Percentiles rank a stretch among this genome's conserved stretches.
Evolutionary conservation across 192 early-diverging fungal genomes (phyloP).

Genomic region (Coemansia sp.): DNA sequence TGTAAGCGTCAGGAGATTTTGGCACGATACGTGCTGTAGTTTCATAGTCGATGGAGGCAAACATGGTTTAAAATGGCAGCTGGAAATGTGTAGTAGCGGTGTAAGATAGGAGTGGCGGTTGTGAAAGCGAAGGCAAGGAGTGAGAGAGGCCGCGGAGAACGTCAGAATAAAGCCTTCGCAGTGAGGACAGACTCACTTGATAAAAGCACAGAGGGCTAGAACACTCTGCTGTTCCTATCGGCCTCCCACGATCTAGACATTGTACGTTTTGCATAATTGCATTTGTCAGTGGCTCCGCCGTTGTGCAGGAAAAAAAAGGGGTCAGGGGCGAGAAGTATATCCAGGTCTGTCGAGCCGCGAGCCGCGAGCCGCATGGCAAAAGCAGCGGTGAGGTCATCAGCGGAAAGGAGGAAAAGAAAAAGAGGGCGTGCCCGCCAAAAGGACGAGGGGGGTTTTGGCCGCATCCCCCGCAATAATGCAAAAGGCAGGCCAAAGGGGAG

Average conservation of each 20-base stretch:
- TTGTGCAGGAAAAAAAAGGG: neutral
- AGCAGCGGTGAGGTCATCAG: neutral
- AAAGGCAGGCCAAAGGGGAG: neutral
- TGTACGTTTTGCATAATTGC: neutral
- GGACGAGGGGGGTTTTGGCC: neutral
- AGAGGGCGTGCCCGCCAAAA: neutral
- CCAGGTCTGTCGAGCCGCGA: neutral
- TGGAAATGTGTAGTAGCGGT: neutral
- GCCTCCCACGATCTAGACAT: neutral
- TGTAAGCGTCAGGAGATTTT: neutral
- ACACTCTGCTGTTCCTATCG: neutral
- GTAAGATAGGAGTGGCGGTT: neutral
- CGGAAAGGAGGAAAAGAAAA: neutral
- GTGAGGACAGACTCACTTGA: no score
- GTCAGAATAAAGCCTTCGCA: neutral
- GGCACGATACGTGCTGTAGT: neutral
- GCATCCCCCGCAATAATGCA: neutral
- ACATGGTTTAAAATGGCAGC: constrained; percentile 3
- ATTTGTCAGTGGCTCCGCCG: neutral
- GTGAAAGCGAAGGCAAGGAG: neutral
- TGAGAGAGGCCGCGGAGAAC: neutral
- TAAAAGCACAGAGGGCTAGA: no score
- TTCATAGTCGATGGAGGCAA: constrained; percentile 1
- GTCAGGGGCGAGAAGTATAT: neutral
- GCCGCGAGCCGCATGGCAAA: neutral